These are phyloP conservation scores for Iberis pinnata DNA, from an alignment of 345 rosid genomes.

Conservation along the genomic window DNA sequence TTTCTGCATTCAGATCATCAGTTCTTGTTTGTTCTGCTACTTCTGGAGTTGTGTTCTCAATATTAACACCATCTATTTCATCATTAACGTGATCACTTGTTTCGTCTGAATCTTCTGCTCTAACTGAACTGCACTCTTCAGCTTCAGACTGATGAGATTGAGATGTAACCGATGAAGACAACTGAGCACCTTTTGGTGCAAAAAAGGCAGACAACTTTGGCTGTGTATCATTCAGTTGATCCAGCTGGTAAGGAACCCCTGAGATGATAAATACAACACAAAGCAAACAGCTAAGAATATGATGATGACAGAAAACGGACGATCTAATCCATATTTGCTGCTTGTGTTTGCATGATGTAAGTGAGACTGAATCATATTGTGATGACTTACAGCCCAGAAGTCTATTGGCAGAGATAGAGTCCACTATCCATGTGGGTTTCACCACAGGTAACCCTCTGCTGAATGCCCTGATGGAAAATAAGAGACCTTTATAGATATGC, in stretches of 20 bases:
- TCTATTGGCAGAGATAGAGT: constrained; percentile 63
- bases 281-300: background rate
- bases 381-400: constrained; percentile 71
- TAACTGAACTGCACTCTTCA: constrained; percentile 31
- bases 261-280: background rate
- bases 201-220: constrained; percentile 82
- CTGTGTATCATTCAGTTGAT: constrained; percentile 72
- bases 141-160: constrained; percentile 33
- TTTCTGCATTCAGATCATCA: constrained; percentile 24
- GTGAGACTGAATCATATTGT: background rate
- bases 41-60: constrained; percentile 20
- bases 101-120: constrained; percentile 28
- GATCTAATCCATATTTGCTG: background rate
- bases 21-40: constrained; percentile 28
- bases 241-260: constrained; percentile 95
- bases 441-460: constrained; percentile 91
- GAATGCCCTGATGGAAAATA: constrained; percentile 55
- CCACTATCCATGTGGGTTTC: constrained; percentile 83
- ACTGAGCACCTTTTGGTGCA: constrained; percentile 36
- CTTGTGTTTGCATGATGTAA: constrained; percentile 2
- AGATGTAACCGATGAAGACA: constrained; percentile 20
- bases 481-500: constrained; percentile 3
- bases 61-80: constrained; percentile 31
- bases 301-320: background rate
- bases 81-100: constrained; percentile 16